Evolutionary conservation across 768 basidiomycete species (phyloP).

Genomic region (Hebeloma cylindrosporum): DNA sequence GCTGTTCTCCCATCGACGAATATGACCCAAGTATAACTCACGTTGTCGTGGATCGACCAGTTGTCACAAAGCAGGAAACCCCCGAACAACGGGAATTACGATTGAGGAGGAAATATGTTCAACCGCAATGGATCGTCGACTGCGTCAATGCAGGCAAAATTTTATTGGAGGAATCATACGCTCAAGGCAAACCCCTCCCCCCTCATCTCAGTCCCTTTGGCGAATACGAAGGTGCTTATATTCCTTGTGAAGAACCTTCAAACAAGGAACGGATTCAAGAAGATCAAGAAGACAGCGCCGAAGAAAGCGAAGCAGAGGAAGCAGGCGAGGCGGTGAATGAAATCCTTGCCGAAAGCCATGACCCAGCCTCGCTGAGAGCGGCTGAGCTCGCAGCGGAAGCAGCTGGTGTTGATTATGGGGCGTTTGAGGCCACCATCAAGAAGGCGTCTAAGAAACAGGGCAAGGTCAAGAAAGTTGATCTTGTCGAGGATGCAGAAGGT

Average conservation of each 20-base stretch:
- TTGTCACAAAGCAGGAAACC: slow-evolving; percentile 51
- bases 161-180: slow-evolving; percentile 82
- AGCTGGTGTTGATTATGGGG: slow-evolving; percentile 75
- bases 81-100: slow-evolving; percentile 60
- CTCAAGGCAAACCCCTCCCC: slow-evolving; percentile 82
- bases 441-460: slow-evolving; percentile 50
- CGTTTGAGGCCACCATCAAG: slow-evolving; percentile 75
- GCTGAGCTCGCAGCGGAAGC: slow-evolving; percentile 94
- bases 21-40: slow-evolving; percentile 87
- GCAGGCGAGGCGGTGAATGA: slow-evolving; percentile 14
- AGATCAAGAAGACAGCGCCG: slow-evolving; percentile 28
- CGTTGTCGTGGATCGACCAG: slow-evolving; percentile 90
- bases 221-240: slow-evolving; percentile 74
- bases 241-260: slow-evolving; percentile 46
- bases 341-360: slow-evolving; percentile 29
- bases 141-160: slow-evolving; percentile 88
- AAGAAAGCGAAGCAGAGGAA: slow-evolving; percentile 18
- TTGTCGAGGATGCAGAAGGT: slow-evolving; percentile 59
- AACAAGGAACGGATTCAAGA: slow-evolving; percentile 27
- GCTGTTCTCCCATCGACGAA: slow-evolving; percentile 79
- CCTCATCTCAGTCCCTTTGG: slow-evolving; percentile 97
- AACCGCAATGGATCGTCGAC: slow-evolving; percentile 98
- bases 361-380: slow-evolving; percentile 71
- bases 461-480: slow-evolving; percentile 34
- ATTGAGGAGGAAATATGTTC: slow-evolving; percentile 79